Base-by-base conservation (phyloP, 1,139 yeast genomes). In the Yamadazyma sp. region DNA sequence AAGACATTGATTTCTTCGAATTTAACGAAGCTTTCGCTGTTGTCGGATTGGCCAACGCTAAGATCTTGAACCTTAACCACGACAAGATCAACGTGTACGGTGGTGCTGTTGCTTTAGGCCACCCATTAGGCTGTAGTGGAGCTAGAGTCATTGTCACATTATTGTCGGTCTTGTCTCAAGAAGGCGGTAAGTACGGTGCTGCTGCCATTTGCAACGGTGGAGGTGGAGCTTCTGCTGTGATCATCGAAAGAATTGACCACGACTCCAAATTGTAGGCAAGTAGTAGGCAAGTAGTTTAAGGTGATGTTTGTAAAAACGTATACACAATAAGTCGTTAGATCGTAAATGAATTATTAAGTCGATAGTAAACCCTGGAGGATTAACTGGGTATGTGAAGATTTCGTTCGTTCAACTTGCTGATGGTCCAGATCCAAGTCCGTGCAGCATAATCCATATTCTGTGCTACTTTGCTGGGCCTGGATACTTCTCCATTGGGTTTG, bases 161-260 rank as follows among this genome's bases (percentile, higher is more conserved):
- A 64, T 63, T 82, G 46, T 77, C 85, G 42, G 83, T 89, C 11
- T 77, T 92, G 60, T 54, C 68, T 32, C 96, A 89, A 69, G 92
- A 84, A 66, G 76, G 75, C 45, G 98, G 97, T 59, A 88, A 83
- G 72, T 67, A 82, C 53, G 98, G 98, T 63, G 88, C 81, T 51
- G 96, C 96, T 55, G 96, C 87, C 64, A 84, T 92, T 62, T 92
- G 98, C 77, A 92, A 92, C 66, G 98, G 98, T 73, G 98, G 98
- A 58, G 98, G 98, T 62, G 98, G 98, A 62, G 98, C 97, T 42
- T 84, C 95, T 26, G 50, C 65, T 10, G 51, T 61, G 47, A 59
- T 61, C 28, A 58, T 61, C 46, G 64, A 61, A 47, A 60, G 49
- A 47, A 33, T 63, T 33, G 68, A 62, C 31, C 50, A 50, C 36